Evolutionary conservation across 2,329 filamentous ascomycete genomes (phyloP), one percentile per base, ranked within the genome.

Genomic region (Corinectria fuckeliana): DNA sequence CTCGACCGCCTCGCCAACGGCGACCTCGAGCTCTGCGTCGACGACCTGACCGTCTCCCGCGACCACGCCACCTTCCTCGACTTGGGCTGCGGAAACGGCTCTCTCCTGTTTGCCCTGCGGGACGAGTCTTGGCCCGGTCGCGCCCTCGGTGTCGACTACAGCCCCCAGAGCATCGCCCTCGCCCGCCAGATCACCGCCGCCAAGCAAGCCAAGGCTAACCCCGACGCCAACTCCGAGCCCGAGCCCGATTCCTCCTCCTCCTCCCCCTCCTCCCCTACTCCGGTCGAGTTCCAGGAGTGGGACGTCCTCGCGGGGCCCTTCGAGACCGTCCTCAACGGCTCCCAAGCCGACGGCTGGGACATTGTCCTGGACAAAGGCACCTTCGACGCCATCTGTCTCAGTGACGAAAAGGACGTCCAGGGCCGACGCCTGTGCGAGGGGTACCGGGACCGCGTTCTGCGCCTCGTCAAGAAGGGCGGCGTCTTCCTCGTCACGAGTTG

Each of bases 341-440:
- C 58, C 2, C 67, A 75, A 28, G 68, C 68, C 0, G 74, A 75
- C 0, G 91, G 91, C 1, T 98, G 93, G 79, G 93, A 98, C 76
- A 87, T 97, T 0, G 89, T 97, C 0, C 84, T 97, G n/a, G 95
- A 99, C 77, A 99, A 99, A 78, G 95, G 95, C 42, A 99, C 95
- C 1, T 99, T 98, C 74, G 95, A 99, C 80, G 95, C 95, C 10
- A 90, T 99, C 30, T 93, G 88, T 49, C 80, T 98, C n/a, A 86
- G 83, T 52, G 81, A 82, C 56, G 86, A 88, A 65, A 75, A 72
- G 26, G 80, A 82, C 65, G 77, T 77, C 51, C 73, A 75, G 13
- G 88, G 84, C 0, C 79, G 85, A 34, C 84, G 90, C 53, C 81
- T 91, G 11, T 91, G 88, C 72, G 91, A 96, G 74, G 82, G 83